Conservation (phyloP, 305 asterid genomes). For the Solanum hybrid region DNA sequence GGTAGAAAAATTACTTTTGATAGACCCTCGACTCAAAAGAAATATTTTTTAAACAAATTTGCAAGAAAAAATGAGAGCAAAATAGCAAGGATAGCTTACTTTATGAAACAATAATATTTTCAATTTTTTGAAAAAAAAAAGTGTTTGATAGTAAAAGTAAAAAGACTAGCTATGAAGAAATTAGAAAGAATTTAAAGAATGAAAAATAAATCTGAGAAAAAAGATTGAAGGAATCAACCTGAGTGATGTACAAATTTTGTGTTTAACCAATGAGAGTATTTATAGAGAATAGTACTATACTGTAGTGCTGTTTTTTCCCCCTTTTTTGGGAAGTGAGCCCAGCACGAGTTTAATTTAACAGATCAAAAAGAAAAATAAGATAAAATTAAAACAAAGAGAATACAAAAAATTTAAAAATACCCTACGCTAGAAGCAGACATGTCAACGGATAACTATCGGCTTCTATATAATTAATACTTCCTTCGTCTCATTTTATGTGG, state of each 20-base stretch:
- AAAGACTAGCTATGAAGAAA: not conserved
- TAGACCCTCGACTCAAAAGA: not conserved
- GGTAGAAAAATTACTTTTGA: fast-evolving
- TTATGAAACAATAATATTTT: not conserved
- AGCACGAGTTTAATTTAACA: too few relatives aligned
- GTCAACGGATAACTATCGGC: too few relatives aligned
- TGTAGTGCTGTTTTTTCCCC: not conserved
- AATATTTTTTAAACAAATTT: not conserved
- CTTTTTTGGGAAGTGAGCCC: not conserved
- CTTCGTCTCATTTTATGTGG: too few relatives aligned
- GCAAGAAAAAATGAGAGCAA: not conserved
- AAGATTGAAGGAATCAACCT: not conserved
- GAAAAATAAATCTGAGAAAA: not conserved
- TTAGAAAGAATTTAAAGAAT: too few relatives aligned
- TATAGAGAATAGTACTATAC: not conserved
- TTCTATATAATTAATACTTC: too few relatives aligned
- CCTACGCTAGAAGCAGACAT: too few relatives aligned
- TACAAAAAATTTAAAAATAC: too few relatives aligned
- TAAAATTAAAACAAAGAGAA: too few relatives aligned
- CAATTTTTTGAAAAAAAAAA: not conserved
- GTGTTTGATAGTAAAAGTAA: not conserved
- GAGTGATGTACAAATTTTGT: not conserved
- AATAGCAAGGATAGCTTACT: not conserved
- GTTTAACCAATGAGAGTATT: not conserved
- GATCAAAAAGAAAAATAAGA: too few relatives aligned